These are phyloP conservation scores for Aspergillus floridensis DNA, from an alignment of 2,329 filamentous ascomycete species.

Conservation along the genomic window DNA sequence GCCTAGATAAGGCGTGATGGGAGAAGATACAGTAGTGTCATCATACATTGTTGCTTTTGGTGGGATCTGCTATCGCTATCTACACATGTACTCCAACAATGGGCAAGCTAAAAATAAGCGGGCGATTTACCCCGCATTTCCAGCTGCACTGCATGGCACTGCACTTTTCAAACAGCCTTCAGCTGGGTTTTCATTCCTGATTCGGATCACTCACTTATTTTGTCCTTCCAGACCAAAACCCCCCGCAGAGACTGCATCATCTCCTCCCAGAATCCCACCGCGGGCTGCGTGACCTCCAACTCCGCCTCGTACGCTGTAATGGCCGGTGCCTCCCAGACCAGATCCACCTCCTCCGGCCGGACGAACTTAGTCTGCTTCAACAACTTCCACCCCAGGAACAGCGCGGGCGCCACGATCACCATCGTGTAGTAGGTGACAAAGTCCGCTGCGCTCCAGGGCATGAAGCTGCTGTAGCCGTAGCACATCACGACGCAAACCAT, in stretches of 20 bases:
- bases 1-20: no score
- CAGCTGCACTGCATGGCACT: no score
- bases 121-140: no score
- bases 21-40: no score
- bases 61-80: no score
- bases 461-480: constrained; percentile 69
- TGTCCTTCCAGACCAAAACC: not conserved
- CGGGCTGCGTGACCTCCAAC: constrained; percentile 7
- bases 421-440: constrained; percentile 71
- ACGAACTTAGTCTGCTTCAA: constrained; percentile 7
- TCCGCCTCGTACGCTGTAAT: constrained; percentile 16
- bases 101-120: no score
- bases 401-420: constrained; percentile 61
- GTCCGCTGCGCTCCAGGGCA: constrained; percentile 47
- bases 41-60: no score
- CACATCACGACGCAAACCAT: constrained; percentile 68
- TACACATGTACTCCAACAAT: no score
- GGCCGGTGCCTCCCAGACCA: constrained; percentile 12
- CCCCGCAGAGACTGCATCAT: not conserved
- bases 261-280: constrained; percentile 16
- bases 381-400: constrained; percentile 66
- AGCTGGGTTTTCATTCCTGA: no score
- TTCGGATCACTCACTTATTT: not conserved
- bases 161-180: no score
- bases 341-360: constrained; percentile 8